A percentile compares a stretch with the other conserved stretches of the same genome.
These are phyloP conservation scores for Amanita fuliginea DNA, from an alignment of 768 basidiomycete genomes.

Conservation along the genomic window DNA sequence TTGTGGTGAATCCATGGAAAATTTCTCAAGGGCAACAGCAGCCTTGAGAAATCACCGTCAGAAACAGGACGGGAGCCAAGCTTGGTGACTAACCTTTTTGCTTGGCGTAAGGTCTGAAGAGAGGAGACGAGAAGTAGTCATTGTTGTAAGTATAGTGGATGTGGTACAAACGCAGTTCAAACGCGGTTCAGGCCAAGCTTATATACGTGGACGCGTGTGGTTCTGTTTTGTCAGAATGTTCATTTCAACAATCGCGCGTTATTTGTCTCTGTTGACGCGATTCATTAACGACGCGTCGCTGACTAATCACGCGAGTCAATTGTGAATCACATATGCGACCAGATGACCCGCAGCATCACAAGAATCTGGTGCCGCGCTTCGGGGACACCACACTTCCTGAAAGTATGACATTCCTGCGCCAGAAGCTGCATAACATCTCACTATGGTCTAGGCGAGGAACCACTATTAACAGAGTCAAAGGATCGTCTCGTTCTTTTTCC, in stretches of 20 bases:
- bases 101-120: conserved; percentile 34
- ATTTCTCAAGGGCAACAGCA: conserved; percentile 33
- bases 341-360: not conserved
- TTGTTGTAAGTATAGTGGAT: conserved; percentile 9
- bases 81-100: conserved; percentile 30
- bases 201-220: conserved; percentile 22
- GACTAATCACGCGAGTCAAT: not conserved
- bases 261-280: conserved; percentile 15
- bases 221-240: conserved; percentile 23
- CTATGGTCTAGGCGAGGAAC: conserved; percentile 54
- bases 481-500: conserved; percentile 91
- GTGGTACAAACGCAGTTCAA: conserved; percentile 4
- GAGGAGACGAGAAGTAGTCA: conserved; percentile 20
- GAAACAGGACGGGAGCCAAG: conserved; percentile 2
- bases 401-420: conserved; percentile 20
- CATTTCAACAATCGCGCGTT: conserved; percentile 12
- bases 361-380: conserved; percentile 18
- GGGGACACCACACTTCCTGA: conserved; percentile 66
- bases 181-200: conserved; percentile 1
- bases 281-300: conserved; percentile 3
- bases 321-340: no score
- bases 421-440: not conserved
- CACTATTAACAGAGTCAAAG: conserved; percentile 69
- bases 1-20: conserved; percentile 30
- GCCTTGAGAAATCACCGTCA: conserved; percentile 16